Evolutionary conservation across 352 stramenopile species (phyloP), one percentile per base, ranked within the genome.

Genomic region (Pythium folliculosum): DNA sequence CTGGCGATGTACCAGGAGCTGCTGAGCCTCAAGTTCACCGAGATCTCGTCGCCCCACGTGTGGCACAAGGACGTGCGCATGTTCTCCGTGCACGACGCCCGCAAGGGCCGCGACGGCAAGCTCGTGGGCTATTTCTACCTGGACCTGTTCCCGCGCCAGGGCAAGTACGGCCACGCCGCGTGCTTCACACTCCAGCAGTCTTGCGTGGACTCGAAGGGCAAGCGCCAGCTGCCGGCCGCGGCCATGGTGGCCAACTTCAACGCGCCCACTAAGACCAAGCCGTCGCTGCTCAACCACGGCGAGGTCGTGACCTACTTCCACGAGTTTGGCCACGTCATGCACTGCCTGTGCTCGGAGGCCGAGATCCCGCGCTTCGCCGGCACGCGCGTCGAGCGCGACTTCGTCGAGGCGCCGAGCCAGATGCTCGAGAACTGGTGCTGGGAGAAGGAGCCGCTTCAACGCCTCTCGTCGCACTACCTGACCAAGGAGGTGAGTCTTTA

Each of bases 341-440:
- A 97, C 74, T 91, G 85, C 60, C 52, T 97, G 55, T 97, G 89
- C 69, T 91, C 81, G 12, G 86, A 96, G 70, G 73, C 87, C 49
- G 69, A 86, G 60, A 88, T 96, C 70, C 73, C 90, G 45, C 77
- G 80, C 59, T 90, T 92, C 71, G 78, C 81, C n/a, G 82, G 89
- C 60, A 85, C 88, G 53, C 76, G 88, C 51, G 81, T 94, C 30
- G 85, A 93, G 74, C 80, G 84, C 48, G 90, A 97, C 66, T 97
- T 97, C 51, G 88, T 97, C 22, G 89, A 97, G 74, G 89, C 91
- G n/a, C 91, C 91, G 40, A 93, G 79, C 62, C 91, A 97, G 69
- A 96, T 97, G 87, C 81, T 97, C 19, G 91, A 97, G 67, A 96
- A 96, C 75, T 97, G 89, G 89, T 92, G 80, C 67, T 97, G 91